Evolutionary conservation across 345 rosid genomes (phyloP).

Genomic region (Moricandia arvensis): DNA sequence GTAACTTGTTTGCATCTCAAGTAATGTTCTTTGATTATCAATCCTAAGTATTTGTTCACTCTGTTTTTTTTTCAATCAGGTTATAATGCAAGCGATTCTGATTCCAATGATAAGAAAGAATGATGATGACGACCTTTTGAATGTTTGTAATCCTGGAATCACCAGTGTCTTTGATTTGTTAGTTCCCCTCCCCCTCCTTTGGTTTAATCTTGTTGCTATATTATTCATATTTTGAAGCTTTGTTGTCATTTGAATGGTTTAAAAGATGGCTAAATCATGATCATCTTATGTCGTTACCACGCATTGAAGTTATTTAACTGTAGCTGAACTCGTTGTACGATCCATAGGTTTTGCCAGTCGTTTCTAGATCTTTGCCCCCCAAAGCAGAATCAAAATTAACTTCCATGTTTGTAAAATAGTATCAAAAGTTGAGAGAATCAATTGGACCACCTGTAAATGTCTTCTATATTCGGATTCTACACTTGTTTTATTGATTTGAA

Average conservation of each 20-base stretch:
- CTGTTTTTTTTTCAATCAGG: conserved; percentile 37
- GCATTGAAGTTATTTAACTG: background rate
- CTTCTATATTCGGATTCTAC: conserved; percentile 9
- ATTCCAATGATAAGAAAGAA: conserved; percentile 50
- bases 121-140: background rate
- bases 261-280: background rate
- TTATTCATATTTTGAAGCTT: conserved; percentile 20
- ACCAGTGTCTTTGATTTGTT: conserved; percentile 25
- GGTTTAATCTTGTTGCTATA: conserved; percentile 6
- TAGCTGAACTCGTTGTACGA: background rate
- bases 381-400: background rate
- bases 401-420: background rate
- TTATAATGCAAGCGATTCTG: conserved; percentile 74
- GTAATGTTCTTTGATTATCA: background rate
- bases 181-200: conserved; percentile 9
- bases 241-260: conserved; percentile 10
- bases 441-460: background rate
- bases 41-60: background rate
- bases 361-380: background rate
- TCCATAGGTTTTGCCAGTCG: background rate
- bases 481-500: background rate
- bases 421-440: background rate
- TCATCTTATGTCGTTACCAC: conserved; percentile 9
- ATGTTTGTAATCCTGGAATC: conserved; percentile 15
- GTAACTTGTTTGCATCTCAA: background rate